phyloP scores from a whole-genome alignment of 768 basidiomycete genomes.

The Leccinum boreale region DNA sequence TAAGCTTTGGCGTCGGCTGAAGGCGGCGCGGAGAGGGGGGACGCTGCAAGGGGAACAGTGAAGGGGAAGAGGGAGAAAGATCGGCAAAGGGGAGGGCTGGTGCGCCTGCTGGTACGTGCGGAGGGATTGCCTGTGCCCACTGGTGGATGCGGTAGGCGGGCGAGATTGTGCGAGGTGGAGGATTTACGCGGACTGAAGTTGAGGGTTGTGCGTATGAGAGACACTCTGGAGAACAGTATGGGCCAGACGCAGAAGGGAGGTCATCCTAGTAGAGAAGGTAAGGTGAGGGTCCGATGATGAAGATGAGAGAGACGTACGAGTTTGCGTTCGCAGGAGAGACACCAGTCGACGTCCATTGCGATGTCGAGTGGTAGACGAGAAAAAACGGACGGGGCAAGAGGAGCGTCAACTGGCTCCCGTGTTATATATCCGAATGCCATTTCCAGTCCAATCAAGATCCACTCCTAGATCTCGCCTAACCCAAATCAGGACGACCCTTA shows the following conservation, averaged over 20 bases:
- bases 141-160: constrained; percentile 20
- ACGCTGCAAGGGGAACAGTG: constrained; percentile 5
- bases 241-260: constrained; percentile 29
- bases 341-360: constrained; percentile 69
- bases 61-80: background rate
- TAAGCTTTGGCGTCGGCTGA: constrained; percentile 33
- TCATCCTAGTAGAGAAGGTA: constrained; percentile 16
- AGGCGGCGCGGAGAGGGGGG: constrained; percentile 24
- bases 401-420: constrained; percentile 6
- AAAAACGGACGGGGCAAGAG: constrained; percentile 20
- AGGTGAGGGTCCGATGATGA: background rate
- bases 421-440: constrained; percentile 31
- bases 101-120: constrained; percentile 31
- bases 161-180: background rate
- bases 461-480: constrained; percentile 16
- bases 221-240: constrained; percentile 56
- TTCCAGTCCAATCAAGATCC: constrained; percentile 19
- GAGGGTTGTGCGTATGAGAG: constrained; percentile 37
- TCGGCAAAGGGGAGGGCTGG: constrained; percentile 28
- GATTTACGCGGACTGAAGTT: constrained; percentile 13
- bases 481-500: constrained; percentile 20
- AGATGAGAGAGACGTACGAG: constrained; percentile 40
- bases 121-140: constrained; percentile 32
- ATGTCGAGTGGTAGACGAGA: background rate
- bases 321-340: constrained; percentile 59